These are phyloP conservation scores for Sicyos edulis DNA, from an alignment of 306 rosid species.

Conservation along the genomic window DNA sequence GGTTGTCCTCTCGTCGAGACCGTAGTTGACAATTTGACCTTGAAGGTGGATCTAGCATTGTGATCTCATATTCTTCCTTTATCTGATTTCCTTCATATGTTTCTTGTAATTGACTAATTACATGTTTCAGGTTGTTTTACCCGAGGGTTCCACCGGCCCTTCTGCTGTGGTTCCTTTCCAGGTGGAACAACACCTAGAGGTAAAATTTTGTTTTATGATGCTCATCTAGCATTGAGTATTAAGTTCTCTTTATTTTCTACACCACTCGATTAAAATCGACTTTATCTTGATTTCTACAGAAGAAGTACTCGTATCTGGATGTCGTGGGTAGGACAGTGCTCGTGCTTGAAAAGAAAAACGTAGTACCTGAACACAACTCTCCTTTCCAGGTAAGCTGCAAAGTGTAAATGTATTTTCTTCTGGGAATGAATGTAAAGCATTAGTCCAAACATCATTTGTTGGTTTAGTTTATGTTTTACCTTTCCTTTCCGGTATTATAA, in stretches of 20 bases:
- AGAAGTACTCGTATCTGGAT: slow-evolving; percentile 88
- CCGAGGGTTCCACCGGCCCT: slow-evolving; percentile 88
- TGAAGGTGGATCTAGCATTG: slow-evolving; percentile 54
- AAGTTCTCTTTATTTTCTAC: not conserved
- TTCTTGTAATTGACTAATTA: slow-evolving; percentile 18
- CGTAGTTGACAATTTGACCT: slow-evolving; percentile 71
- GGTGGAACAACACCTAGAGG: slow-evolving; percentile 77
- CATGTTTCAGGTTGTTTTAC: slow-evolving; percentile 70
- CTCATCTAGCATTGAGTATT: not conserved
- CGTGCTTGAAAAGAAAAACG: slow-evolving; percentile 78
- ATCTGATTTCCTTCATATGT: slow-evolving; percentile 20
- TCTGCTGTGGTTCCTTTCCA: slow-evolving; percentile 61
- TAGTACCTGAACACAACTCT: slow-evolving; percentile 77
- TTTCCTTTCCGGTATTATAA: not conserved
- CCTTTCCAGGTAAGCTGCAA: slow-evolving; percentile 72
- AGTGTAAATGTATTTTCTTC: not conserved
- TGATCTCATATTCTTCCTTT: slow-evolving; percentile 7
- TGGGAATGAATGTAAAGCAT: too few species aligned
- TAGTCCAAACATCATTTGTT: not conserved
- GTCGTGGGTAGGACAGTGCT: slow-evolving; percentile 87
- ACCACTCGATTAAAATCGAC: slow-evolving; percentile 14
- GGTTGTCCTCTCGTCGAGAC: slow-evolving; percentile 84
- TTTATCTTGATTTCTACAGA: slow-evolving; percentile 44
- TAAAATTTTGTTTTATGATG: slow-evolving; percentile 15
- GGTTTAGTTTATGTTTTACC: not conserved